Evolutionary conservation across 2,329 filamentous ascomycete species (phyloP).

Genomic region (Hirsutella rhossiliensis): DNA sequence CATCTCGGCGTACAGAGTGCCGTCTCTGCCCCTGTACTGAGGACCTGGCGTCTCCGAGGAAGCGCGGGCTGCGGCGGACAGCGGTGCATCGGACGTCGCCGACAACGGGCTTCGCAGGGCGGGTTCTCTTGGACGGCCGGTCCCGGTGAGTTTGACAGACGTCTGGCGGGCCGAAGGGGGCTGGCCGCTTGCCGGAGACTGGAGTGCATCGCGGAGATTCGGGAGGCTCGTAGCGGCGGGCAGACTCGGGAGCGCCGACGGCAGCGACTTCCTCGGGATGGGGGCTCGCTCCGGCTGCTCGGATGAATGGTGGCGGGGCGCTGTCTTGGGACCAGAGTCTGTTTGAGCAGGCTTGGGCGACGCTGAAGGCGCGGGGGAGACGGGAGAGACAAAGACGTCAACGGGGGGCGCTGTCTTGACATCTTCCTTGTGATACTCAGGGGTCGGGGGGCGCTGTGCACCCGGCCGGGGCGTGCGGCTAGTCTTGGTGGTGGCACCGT

Average conservation of each 20-base stretch:
- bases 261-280: constrained; percentile 15
- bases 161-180: neutral
- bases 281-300: constrained; percentile 2
- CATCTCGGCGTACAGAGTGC: constrained; percentile 30
- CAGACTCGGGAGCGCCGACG: constrained; percentile 9
- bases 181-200: neutral
- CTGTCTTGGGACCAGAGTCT: constrained; percentile 4
- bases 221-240: constrained; percentile 12
- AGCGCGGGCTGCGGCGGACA: too few species aligned
- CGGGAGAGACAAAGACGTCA: constrained; percentile 26
- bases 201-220: constrained; percentile 5
- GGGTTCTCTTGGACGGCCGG: too few species aligned
- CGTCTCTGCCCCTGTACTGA: constrained; percentile 23
- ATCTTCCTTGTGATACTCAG: constrained; percentile 34
- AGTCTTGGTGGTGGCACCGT: neutral
- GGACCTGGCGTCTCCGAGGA: constrained; percentile 19
- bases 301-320: constrained; percentile 6
- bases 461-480: constrained; percentile 5
- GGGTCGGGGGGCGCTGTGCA: constrained; percentile 31
- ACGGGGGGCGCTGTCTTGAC: constrained; percentile 20
- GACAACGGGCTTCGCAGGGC: too few species aligned
- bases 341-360: constrained; percentile 12
- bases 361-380: constrained; percentile 32
- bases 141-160: too few species aligned
- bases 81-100: too few species aligned